Conservation (phyloP, 2,329 filamentous ascomycete genomes). For the Exophiala xenobiotica region DNA sequence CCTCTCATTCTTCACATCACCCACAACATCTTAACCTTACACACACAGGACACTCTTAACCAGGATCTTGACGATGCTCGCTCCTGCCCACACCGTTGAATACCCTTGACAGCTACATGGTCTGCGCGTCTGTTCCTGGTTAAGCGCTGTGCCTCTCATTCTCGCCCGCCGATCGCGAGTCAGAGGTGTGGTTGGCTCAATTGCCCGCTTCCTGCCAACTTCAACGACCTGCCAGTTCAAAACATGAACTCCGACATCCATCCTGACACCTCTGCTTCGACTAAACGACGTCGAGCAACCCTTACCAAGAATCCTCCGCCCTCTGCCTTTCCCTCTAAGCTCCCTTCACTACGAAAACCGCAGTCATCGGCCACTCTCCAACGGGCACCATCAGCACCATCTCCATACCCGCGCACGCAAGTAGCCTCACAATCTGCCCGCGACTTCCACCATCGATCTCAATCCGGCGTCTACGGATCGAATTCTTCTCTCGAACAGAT, state of each 20-base stretch:
- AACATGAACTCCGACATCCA: constrained; percentile 23
- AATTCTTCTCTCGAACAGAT: constrained; percentile 48
- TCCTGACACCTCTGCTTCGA: constrained; percentile 12
- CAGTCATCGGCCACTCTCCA: constrained; percentile 46
- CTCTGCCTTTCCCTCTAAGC: constrained; percentile 36
- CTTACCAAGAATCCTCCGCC: constrained; percentile 44
- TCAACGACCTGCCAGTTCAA: constrained; percentile 17
- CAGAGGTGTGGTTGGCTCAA: constrained; percentile 4
- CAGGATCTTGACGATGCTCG: neutral
- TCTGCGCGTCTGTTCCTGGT: constrained; percentile 3
- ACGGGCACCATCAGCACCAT: constrained; percentile 48
- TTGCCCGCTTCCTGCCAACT: constrained; percentile 6
- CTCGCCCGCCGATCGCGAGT: constrained; percentile 1
- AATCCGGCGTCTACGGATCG: constrained; percentile 48
- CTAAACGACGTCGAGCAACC: constrained; percentile 27
- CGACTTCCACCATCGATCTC: constrained; percentile 42
- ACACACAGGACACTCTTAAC: neutral
- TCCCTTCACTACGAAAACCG: constrained; percentile 43
- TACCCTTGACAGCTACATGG: constrained; percentile 5
- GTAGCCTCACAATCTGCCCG: constrained; percentile 31
- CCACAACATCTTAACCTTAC: neutral
- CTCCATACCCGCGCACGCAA: constrained; percentile 43
- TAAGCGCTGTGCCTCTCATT: constrained; percentile 5
- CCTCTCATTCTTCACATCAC: neutral
- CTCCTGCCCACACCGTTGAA: neutral